Evolutionary conservation across 163 green algal genomes (phyloP).

Genomic region (Chloromonas sp.): DNA sequence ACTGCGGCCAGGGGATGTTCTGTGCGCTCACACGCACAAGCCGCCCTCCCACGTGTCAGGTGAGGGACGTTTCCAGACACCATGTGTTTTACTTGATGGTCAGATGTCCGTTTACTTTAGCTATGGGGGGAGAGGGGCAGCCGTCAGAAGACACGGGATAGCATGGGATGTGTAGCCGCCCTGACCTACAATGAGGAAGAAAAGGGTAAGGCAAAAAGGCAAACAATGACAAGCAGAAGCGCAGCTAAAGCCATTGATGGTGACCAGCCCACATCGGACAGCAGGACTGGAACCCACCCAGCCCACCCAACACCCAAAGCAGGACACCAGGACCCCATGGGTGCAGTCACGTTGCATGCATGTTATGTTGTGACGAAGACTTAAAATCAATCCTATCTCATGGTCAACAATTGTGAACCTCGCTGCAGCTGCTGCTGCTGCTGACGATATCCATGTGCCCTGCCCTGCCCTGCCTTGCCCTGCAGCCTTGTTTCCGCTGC

Average conservation of each 20-base stretch:
- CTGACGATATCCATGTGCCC: background rate
- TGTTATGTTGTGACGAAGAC: background rate
- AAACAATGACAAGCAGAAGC: too few species aligned
- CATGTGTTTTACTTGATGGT: too few species aligned
- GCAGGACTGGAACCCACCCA: background rate
- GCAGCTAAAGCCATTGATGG: background rate
- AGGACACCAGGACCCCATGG: too few species aligned
- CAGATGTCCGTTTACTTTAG: too few species aligned
- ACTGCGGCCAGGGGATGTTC: conserved; percentile 27
- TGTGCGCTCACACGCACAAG: conserved; percentile 4
- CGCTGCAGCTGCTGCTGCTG: background rate
- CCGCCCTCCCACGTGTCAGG: conserved; percentile 19
- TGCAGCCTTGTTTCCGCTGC: conserved; percentile 17
- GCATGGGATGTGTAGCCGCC: too few species aligned
- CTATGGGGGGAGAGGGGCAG: background rate
- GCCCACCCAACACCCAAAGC: background rate
- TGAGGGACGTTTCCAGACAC: background rate
- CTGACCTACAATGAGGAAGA: background rate
- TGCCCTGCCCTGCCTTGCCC: background rate
- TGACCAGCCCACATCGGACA: background rate
- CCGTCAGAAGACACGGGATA: background rate
- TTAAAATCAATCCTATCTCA: background rate
- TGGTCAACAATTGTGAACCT: background rate
- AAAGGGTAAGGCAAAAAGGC: background rate
- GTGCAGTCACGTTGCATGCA: background rate